These are phyloP conservation scores for Juglanconis sp. DNA, from an alignment of 2,329 filamentous ascomycete genomes.

Conservation along the genomic window DNA sequence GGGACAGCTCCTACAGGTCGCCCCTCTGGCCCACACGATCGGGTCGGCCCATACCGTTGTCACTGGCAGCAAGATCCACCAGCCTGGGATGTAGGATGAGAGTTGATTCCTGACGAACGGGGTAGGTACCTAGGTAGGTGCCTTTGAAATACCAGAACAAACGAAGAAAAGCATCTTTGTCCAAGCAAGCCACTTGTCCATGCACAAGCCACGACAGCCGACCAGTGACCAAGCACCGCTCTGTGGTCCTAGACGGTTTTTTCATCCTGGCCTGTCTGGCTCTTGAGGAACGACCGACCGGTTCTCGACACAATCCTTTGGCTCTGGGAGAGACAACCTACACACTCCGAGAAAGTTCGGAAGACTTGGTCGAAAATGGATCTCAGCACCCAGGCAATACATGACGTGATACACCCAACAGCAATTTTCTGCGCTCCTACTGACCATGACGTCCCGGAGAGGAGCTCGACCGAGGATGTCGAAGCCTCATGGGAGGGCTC, in stretches of 20 bases:
- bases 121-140: neutral
- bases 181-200: neutral
- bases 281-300: neutral
- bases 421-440: conserved; percentile 28
- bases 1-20: neutral
- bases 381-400: conserved; percentile 48
- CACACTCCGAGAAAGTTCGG: neutral
- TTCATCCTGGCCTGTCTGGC: neutral
- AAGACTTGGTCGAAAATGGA: conserved; percentile 41
- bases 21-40: neutral
- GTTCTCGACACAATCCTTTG: neutral
- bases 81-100: neutral
- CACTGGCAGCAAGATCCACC: neutral
- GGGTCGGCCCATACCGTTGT: neutral
- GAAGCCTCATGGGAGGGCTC: conserved; percentile 43
- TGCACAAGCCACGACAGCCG: too few species aligned
- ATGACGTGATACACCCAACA: conserved; percentile 57
- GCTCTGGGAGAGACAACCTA: neutral
- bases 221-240: too few species aligned
- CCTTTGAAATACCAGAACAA: neutral
- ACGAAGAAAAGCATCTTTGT: neutral
- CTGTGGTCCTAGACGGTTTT: too few species aligned
- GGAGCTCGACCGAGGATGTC: neutral
- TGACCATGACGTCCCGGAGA: neutral
- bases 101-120: neutral